phyloP scores from a whole-genome alignment of 2,329 filamentous ascomycete species.

The Fusarium neocosmosporiellum region DNA sequence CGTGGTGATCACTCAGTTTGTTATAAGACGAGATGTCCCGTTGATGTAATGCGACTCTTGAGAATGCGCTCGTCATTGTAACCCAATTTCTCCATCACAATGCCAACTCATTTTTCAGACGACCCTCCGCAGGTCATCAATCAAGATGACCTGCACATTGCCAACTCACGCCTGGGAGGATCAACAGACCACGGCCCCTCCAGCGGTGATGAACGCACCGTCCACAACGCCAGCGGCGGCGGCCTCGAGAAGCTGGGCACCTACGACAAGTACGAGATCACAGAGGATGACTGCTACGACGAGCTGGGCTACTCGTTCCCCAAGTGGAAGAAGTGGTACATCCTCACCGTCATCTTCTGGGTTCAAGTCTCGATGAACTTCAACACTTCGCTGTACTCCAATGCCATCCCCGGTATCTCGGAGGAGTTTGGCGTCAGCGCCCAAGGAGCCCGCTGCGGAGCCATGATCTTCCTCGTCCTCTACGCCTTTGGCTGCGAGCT shows the following conservation, averaged over 20 bases:
- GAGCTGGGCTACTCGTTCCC: slow-evolving; percentile 73
- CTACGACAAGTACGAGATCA: slow-evolving; percentile 58
- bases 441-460: slow-evolving; percentile 77
- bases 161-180: slow-evolving; percentile 52
- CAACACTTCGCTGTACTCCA: slow-evolving; percentile 80
- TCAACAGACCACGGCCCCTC: slow-evolving; percentile 29
- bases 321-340: slow-evolving; percentile 75
- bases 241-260: slow-evolving; percentile 51
- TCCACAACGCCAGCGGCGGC: slow-evolving; percentile 48
- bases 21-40: neutral
- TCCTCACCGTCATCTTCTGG: slow-evolving; percentile 77
- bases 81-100: too few species aligned
- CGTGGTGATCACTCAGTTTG: neutral
- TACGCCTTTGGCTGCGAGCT: slow-evolving; percentile 91
- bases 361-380: slow-evolving; percentile 84
- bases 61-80: too few species aligned
- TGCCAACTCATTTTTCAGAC: slow-evolving; percentile 50
- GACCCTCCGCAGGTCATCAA: slow-evolving; percentile 54
- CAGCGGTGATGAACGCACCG: slow-evolving; percentile 21
- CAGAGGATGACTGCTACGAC: slow-evolving; percentile 71
- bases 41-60: slow-evolving; percentile 3
- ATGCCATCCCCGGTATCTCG: slow-evolving; percentile 72
- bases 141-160: slow-evolving; percentile 48
- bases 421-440: slow-evolving; percentile 75
- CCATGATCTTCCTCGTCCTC: slow-evolving; percentile 80